Base-by-base conservation (phyloP, 495 filamentous ascomycete species). In the Aspergillus biplanus region DNA sequence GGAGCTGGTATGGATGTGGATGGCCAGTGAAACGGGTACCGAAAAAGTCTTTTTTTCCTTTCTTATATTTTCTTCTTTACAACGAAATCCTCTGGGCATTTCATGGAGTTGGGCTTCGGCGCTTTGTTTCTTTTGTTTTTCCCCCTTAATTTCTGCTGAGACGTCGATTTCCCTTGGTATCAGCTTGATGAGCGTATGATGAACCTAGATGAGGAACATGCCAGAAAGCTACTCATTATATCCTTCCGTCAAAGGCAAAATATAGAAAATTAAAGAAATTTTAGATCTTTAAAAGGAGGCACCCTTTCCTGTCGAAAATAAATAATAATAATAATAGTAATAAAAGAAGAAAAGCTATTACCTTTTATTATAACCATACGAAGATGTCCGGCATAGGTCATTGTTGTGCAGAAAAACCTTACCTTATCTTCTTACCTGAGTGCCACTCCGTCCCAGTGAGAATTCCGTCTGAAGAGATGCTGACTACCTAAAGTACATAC, bases 401-500 rank as follows among this genome's bases (percentile, higher is more conserved):
- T 72, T 72, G 67, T 63, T 72, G 63, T 47, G 60, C 34, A 52
- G 44, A 61, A 50, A 73, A 67, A 69, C 72, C 85, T 89, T 90
- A 90, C 87, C 88, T 89, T 83, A 84, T 84, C 85, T 87, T 86
- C 85, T 88, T 86, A 88, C 85, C 84, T 86, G 69, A 72, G 60
- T 65, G 42, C 65, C 64, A 64, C 67, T 65, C 60, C 69, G 37
- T 49, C 55, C 56, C 39, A 59, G 57, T 61, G 50, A 54, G 37
- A 46, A 56, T 52, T 64, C 65, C 67, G 58, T 61, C 67, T 65
- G 56, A 67, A 56, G 59, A 58, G 55, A 68, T 65, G 63, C 59
- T 68, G 32, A 68, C 69, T 67, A 69, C 72, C 75, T 80, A 77
- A 78, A 75, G 65, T 82, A 82, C 78, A 83, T 82, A 83, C 81